phyloP scores from a whole-genome alignment of 2,329 filamentous ascomycete species.

The Keithomyces neogunnii region DNA sequence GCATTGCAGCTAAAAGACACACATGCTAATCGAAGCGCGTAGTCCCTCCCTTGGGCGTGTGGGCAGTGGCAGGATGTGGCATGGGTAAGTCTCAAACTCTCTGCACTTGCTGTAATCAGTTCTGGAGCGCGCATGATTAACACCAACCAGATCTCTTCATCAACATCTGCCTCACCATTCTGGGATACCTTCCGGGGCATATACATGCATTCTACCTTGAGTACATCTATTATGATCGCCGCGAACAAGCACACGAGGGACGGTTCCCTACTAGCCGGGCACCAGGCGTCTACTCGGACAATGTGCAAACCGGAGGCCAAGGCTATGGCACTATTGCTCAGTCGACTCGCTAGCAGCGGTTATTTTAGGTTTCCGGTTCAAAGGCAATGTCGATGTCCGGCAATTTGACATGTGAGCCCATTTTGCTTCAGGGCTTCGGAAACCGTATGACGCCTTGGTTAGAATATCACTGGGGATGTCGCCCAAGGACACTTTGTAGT shows the following conservation, averaged over 20 bases:
- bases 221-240: slow-evolving; percentile 74
- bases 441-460: too few relatives aligned
- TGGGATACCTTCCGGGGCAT: slow-evolving; percentile 69
- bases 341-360: slow-evolving; percentile 10
- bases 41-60: slow-evolving; percentile 62
- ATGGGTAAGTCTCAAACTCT: slow-evolving; percentile 26
- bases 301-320: slow-evolving; percentile 64
- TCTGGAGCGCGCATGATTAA: slow-evolving; percentile 6
- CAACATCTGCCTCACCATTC: slow-evolving; percentile 58
- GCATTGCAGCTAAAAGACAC: neutral
- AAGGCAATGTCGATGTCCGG: too few relatives aligned
- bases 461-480: too few relatives aligned
- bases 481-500: too few relatives aligned
- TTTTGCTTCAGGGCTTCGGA: too few relatives aligned
- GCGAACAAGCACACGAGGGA: slow-evolving; percentile 53
- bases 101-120: too few relatives aligned
- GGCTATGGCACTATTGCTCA: slow-evolving; percentile 48
- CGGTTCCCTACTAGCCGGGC: slow-evolving; percentile 44
- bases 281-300: slow-evolving; percentile 63
- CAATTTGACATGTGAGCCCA: too few relatives aligned
- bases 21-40: neutral
- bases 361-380: neutral
- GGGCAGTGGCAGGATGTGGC: slow-evolving; percentile 56
- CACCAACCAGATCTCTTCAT: slow-evolving; percentile 47
- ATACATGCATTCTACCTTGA: slow-evolving; percentile 75